These are phyloP conservation scores for Tephrocybe sp. DNA, from an alignment of 768 basidiomycete genomes.

Conservation along the genomic window DNA sequence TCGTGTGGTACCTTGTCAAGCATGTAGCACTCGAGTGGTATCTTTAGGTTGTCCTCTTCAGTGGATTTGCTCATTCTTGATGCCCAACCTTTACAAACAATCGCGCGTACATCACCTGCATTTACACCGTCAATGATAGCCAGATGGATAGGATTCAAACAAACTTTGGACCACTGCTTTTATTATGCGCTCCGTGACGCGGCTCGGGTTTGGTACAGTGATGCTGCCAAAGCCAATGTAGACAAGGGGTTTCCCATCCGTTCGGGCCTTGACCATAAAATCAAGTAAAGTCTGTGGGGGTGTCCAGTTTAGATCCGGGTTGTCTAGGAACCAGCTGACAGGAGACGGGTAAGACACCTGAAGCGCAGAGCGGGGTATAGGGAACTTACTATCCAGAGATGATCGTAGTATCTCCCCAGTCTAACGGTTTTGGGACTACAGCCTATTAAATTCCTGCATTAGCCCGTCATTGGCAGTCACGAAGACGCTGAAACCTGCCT, in stretches of 20 bases:
- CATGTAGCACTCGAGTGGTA: slow-evolving; percentile 53
- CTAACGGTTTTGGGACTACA: slow-evolving; percentile 69
- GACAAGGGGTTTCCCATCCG: slow-evolving; percentile 58
- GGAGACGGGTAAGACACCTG: slow-evolving; percentile 1
- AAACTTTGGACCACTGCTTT: slow-evolving; percentile 60
- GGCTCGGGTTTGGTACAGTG: slow-evolving; percentile 59
- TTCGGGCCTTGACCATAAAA: slow-evolving; percentile 57
- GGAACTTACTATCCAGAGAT: slow-evolving; percentile 57
- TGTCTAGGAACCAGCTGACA: slow-evolving; percentile 63
- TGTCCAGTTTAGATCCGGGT: slow-evolving; percentile 59
- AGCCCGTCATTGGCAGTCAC: not conserved
- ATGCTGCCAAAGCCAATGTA: slow-evolving; percentile 76
- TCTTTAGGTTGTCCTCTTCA: slow-evolving; percentile 35
- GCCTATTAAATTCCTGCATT: slow-evolving; percentile 26
- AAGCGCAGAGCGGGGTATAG: not conserved
- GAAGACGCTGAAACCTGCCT: slow-evolving; percentile 26
- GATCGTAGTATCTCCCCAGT: slow-evolving; percentile 61
- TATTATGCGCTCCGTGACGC: slow-evolving; percentile 54
- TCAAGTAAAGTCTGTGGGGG: slow-evolving; percentile 47
- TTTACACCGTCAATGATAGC: slow-evolving; percentile 1
- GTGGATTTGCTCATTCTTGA: slow-evolving; percentile 45
- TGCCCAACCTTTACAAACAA: slow-evolving; percentile 71
- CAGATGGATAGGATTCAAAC: slow-evolving; percentile 16
- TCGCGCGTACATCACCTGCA: slow-evolving; percentile 60
- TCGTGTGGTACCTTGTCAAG: slow-evolving; percentile 72